phyloP scores from a whole-genome alignment of 192 early-diverging fungal genomes.

The Ramicandelaber brevisporus region DNA sequence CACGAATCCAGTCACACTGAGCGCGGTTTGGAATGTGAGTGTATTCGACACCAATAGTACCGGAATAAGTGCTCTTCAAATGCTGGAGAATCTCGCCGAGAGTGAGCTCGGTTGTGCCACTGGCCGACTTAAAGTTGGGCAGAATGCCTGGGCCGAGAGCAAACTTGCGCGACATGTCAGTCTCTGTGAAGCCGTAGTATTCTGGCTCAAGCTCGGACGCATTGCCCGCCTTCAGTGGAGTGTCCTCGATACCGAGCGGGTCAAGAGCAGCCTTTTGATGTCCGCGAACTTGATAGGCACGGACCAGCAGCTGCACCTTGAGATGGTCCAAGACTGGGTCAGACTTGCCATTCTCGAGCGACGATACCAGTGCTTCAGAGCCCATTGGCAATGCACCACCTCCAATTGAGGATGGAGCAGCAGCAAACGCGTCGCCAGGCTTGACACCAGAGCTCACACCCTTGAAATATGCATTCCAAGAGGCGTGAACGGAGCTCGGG shows the following conservation, averaged over 20 bases:
- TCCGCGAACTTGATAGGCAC: slow-evolving; percentile 90
- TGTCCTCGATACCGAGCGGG: slow-evolving; percentile 60
- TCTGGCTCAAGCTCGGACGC: slow-evolving; percentile 61
- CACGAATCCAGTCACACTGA: slow-evolving; percentile 92
- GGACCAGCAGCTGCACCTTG: slow-evolving; percentile 89
- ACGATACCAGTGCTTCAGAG: slow-evolving; percentile 14
- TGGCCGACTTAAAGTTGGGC: slow-evolving; percentile 49
- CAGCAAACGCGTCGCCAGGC: slow-evolving; percentile 42
- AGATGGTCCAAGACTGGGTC: slow-evolving; percentile 89
- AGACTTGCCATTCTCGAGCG: slow-evolving; percentile 23
- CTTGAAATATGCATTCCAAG: slow-evolving; percentile 93
- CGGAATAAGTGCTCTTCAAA: slow-evolving; percentile 70
- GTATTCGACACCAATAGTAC: slow-evolving; percentile 91
- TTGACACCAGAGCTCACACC: slow-evolving; percentile 37
- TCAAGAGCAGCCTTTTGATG: slow-evolving; percentile 91
- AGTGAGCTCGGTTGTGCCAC: slow-evolving; percentile 46
- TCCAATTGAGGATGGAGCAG: slow-evolving; percentile 57
- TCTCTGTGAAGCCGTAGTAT: slow-evolving; percentile 88
- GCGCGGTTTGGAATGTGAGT: slow-evolving; percentile 91
- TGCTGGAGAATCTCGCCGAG: slow-evolving; percentile 72
- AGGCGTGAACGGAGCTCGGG: slow-evolving; percentile 72
- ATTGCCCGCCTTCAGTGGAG: slow-evolving; percentile 19
- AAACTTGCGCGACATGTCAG: slow-evolving; percentile 78
- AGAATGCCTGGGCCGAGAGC: slow-evolving; percentile 84
- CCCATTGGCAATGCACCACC: slow-evolving; percentile 29